phyloP scores from a whole-genome alignment of 192 early-diverging fungal genomes.

The Lunasporangiospora selenospora region DNA sequence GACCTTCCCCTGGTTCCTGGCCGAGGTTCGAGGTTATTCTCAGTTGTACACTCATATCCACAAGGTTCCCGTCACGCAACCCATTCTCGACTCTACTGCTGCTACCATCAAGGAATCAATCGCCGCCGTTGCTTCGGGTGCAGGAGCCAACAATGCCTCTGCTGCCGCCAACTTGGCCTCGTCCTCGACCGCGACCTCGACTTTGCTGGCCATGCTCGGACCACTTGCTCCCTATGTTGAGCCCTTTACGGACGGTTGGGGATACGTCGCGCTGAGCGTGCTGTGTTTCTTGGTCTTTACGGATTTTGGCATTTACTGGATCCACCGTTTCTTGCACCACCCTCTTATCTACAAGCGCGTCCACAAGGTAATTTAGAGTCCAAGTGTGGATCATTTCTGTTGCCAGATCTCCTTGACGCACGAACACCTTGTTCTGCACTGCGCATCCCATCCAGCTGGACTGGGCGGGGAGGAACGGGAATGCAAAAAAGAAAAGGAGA shows the following conservation, averaged over 20 bases:
- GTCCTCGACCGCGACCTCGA: neutral
- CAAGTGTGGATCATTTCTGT: too few relatives aligned
- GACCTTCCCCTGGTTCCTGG: slow-evolving; percentile 92
- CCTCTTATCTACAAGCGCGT: slow-evolving; percentile 87
- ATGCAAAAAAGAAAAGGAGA: neutral
- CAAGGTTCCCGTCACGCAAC: slow-evolving; percentile 37
- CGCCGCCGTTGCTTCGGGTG: slow-evolving; percentile 26
- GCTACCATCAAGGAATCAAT: slow-evolving; percentile 29
- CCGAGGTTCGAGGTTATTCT: slow-evolving; percentile 91
- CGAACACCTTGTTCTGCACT: neutral
- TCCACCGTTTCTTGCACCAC: slow-evolving; percentile 93
- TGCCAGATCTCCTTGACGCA: too few relatives aligned
- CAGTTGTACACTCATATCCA: slow-evolving; percentile 66
- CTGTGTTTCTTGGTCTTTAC: slow-evolving; percentile 88
- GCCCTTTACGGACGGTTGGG: slow-evolving; percentile 63
- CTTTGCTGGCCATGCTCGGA: slow-evolving; percentile 15
- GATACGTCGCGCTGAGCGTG: slow-evolving; percentile 72
- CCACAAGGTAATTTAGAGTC: slow-evolving; percentile 85
- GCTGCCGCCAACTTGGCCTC: slow-evolving; percentile 20
- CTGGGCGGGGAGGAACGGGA: neutral
- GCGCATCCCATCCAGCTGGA: neutral
- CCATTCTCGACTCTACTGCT: slow-evolving; percentile 16
- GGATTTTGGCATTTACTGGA: slow-evolving; percentile 96
- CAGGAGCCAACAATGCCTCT: slow-evolving; percentile 11
- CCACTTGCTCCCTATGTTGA: slow-evolving; percentile 23